phyloP scores from a whole-genome alignment of 2,329 filamentous ascomycete species.

The Ilyonectria robusta region DNA sequence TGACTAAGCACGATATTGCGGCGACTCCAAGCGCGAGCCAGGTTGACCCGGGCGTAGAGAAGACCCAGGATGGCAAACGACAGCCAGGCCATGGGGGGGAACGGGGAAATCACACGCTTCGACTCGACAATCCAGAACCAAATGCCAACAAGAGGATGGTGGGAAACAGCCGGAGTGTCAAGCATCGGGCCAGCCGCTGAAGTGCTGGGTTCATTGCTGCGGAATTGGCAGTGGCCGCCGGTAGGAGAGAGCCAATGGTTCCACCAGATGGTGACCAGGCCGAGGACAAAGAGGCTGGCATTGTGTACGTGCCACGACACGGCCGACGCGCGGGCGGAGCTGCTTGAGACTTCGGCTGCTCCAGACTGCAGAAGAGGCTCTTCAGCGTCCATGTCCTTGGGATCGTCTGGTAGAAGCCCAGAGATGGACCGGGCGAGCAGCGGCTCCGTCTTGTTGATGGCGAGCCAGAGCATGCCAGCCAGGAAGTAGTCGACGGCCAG shows the following conservation, averaged over 20 bases:
- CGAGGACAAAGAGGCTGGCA: conserved; percentile 50
- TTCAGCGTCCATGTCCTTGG: conserved; percentile 30
- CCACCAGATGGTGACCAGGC: conserved; percentile 59
- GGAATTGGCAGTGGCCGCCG: conserved; percentile 53
- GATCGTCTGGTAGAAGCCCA: conserved; percentile 20
- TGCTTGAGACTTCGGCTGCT: conserved; percentile 5
- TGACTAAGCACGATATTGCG: conserved; percentile 49
- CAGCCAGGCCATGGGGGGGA: conserved; percentile 63
- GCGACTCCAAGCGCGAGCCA: conserved; percentile 50
- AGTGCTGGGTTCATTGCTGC: conserved; percentile 22
- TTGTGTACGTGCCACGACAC: conserved; percentile 61
- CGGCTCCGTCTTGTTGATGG: conserved; percentile 53
- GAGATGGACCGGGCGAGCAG: conserved; percentile 48
- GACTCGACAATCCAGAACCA: conserved; percentile 58
- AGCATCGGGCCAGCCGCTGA: not conserved
- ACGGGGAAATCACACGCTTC: conserved; percentile 54
- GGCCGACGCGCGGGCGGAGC: conserved; percentile 21
- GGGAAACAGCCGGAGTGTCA: conserved; percentile 31
- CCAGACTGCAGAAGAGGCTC: conserved; percentile 49
- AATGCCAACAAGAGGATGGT: conserved; percentile 50
- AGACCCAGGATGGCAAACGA: conserved; percentile 62
- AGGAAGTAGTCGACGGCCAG: conserved; percentile 62
- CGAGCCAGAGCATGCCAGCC: conserved; percentile 59
- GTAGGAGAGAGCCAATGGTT: conserved; percentile 62
- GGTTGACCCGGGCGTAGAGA: conserved; percentile 58